phyloP scores from a whole-genome alignment of 1,284 basidiomycete species.

The Moesziomyces sp. region DNA sequence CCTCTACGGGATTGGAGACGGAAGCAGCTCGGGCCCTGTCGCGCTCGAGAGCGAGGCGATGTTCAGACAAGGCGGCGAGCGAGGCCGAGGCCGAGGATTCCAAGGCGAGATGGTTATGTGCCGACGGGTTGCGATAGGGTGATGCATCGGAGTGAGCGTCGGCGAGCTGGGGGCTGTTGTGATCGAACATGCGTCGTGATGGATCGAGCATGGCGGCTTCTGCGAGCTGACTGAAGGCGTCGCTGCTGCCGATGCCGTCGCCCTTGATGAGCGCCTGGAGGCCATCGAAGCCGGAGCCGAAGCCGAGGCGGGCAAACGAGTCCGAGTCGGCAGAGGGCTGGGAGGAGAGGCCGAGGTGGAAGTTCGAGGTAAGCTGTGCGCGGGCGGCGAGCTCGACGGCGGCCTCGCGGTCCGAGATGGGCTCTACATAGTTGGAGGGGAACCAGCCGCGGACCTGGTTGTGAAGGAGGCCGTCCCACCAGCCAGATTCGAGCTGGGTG shows the following conservation, averaged over 20 bases:
- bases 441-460: constrained; percentile 83
- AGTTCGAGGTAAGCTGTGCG: constrained; percentile 32
- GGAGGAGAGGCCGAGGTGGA: constrained; percentile 25
- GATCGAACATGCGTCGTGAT: constrained; percentile 26
- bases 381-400: constrained; percentile 41
- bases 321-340: constrained; percentile 32
- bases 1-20: constrained; percentile 19
- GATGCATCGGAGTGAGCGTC: constrained; percentile 11
- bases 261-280: constrained; percentile 49
- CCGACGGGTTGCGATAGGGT: constrained; percentile 10
- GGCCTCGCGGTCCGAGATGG: constrained; percentile 80
- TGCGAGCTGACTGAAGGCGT: constrained; percentile 60
- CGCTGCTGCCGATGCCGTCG: constrained; percentile 39
- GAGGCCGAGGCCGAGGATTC: constrained; percentile 4
- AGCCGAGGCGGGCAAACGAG: constrained; percentile 46
- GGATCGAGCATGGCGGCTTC: constrained; percentile 55
- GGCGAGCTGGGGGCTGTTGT: constrained; percentile 12
- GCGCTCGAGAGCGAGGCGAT: constrained; percentile 26
- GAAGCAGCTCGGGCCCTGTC: constrained; percentile 33
- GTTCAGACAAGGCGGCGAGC: constrained; percentile 10
- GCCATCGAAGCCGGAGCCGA: constrained; percentile 49
- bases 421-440: constrained; percentile 90
- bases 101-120: background rate
- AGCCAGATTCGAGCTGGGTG: constrained; percentile 88
- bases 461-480: constrained; percentile 96